Base-by-base conservation (phyloP, 352 stramenopile genomes). In the Phytopythium montanum region DNA sequence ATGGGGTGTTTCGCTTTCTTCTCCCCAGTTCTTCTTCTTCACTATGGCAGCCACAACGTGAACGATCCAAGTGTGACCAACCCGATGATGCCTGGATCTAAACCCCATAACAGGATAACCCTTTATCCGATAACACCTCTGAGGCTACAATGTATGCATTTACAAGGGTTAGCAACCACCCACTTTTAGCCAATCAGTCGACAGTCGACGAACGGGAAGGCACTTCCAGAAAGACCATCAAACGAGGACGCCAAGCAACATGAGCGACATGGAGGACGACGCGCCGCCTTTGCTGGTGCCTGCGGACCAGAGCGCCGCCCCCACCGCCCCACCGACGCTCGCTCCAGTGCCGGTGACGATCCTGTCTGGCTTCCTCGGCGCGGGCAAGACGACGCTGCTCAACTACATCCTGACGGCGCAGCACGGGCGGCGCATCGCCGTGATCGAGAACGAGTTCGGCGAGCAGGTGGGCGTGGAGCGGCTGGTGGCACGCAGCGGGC, bases 361-460 rank as follows among this genome's bases (percentile, higher is more conserved):
- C 42, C 72, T 99, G 42, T 99, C 96, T 33, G 97, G 97, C 38
- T 98, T 98, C 65, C 67, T 99, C 8, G 96, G 96, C 13, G 91
- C 85, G 7, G 97, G 97, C 19, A 99, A 99, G 75, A 99, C 97
- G 34, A 99, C 96, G 23, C 76, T 99, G 26, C 82, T 99, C n/a
- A 97, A 98, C 72, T 92, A 97, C 65, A 99, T 99, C 49, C 68
- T 99, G 29, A 90, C 82, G 18, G 92, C 88, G 28, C 60, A 64
- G 5, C 95, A 99, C 61, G 95, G 93, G 18, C 96, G 95, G 72
- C 95, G 93, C 62, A 96, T 99, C 56, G 95, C 97, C 1, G 96
- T 99, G 31, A 98, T 99, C 66, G 97, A 99, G 73, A 99, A 99
- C 77, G 97, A 99, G 70, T 99, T 99, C 69, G 97, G 97, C 34